Evolutionary conservation across 768 basidiomycete genomes (phyloP).

Genomic region (Butyriboletus loyo): DNA sequence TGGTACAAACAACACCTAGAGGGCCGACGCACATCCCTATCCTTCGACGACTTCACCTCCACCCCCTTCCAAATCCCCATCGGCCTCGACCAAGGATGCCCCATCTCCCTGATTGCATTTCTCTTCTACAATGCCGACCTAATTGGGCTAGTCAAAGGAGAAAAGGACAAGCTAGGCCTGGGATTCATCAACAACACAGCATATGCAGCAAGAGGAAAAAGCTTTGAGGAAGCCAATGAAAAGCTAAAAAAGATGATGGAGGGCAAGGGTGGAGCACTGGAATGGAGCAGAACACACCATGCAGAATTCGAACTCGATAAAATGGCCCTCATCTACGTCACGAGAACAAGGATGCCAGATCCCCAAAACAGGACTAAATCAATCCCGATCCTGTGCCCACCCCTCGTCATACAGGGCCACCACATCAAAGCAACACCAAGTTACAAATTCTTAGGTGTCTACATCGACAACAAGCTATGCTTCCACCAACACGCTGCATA

Average conservation of each 20-base stretch:
- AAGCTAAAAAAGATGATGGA: background rate
- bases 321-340: background rate
- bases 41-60: background rate
- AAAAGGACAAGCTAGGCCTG: background rate
- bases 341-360: background rate
- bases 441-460: no score
- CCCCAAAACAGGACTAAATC: background rate
- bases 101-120: slow-evolving; percentile 19
- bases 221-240: background rate
- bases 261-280: background rate
- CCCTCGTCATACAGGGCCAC: no score
- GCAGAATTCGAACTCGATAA: background rate
- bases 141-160: background rate
- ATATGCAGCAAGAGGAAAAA: background rate
- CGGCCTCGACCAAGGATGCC: background rate
- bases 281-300: background rate
- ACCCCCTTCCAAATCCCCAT: background rate
- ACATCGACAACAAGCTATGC: no score
- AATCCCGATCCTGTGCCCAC: no score
- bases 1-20: no score
- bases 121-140: slow-evolving; percentile 29
- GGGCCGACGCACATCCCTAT: background rate
- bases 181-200: background rate
- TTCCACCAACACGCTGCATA: no score
- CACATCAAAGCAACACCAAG: no score